Evolutionary conservation across 2,329 filamentous ascomycete genomes (phyloP).

Genomic region (Dothistroma pini): DNA sequence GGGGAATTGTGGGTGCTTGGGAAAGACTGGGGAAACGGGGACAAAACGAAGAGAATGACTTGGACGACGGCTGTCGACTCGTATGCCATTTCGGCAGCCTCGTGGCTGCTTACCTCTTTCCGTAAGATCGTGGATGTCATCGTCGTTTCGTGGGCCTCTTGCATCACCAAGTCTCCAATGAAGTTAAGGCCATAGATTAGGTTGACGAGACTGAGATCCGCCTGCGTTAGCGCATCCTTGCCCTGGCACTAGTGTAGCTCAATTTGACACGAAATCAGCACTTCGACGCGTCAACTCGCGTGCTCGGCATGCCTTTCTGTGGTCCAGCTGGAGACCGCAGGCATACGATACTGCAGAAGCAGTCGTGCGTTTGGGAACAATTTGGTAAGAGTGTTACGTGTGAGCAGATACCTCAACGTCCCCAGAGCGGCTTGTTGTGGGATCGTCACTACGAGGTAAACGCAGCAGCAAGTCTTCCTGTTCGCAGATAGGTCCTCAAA

Average conservation of each 20-base stretch:
- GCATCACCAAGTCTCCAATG: neutral
- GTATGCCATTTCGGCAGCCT: neutral
- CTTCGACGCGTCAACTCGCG: neutral
- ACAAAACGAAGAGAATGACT: neutral
- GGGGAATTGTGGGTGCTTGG: neutral
- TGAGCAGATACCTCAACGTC: too few species aligned
- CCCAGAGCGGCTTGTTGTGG: too few species aligned
- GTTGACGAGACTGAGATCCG: neutral
- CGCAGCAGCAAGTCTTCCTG: too few species aligned
- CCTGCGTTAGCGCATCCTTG: neutral
- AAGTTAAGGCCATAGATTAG: neutral
- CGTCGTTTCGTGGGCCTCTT: neutral
- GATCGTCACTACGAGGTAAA: too few species aligned
- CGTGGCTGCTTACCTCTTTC: neutral
- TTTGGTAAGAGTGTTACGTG: too few species aligned
- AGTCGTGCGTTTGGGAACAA: neutral
- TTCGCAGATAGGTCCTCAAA: too few species aligned
- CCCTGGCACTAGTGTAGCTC: neutral
- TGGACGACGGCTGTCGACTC: neutral
- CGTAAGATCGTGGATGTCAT: neutral
- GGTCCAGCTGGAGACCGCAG: neutral
- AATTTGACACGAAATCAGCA: neutral
- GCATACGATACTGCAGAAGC: neutral
- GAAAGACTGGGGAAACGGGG: neutral
- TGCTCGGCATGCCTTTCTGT: neutral